Evolutionary conservation across 2,329 filamentous ascomycete species (phyloP).

Genomic region (Penicillium verrucosum): DNA sequence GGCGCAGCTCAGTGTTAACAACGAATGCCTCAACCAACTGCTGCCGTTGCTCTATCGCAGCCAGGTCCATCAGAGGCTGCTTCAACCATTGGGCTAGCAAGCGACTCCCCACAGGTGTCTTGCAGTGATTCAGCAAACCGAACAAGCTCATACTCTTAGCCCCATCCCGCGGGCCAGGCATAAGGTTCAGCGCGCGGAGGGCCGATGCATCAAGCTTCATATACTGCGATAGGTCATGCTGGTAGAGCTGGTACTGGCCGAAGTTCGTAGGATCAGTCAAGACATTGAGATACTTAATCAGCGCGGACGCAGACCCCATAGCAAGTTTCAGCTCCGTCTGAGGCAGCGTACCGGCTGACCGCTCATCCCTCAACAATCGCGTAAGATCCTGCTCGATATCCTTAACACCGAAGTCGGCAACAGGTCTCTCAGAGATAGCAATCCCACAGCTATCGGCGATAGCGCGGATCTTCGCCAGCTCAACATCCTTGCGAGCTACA

Average conservation of each 20-base stretch:
- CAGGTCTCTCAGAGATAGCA: constrained; percentile 76
- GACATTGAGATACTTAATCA: constrained; percentile 91
- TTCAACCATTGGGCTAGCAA: constrained; percentile 95
- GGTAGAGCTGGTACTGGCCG: constrained; percentile 93
- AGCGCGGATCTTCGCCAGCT: constrained; percentile 78
- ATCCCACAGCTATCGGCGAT: constrained; percentile 93
- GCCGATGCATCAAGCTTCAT: constrained; percentile 98
- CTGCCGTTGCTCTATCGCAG: constrained; percentile 85
- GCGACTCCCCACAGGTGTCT: constrained; percentile 87
- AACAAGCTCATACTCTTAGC: constrained; percentile 98
- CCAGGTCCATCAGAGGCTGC: constrained; percentile 88
- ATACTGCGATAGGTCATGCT: constrained; percentile 93
- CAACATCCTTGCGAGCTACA: constrained; percentile 75
- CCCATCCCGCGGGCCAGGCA: constrained; percentile 92
- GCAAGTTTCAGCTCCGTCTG: constrained; percentile 92
- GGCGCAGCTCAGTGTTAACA: constrained; percentile 84
- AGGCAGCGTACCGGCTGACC: constrained; percentile 70
- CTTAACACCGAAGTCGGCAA: constrained; percentile 74
- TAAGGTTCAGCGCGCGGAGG: constrained; percentile 88
- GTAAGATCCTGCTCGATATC: constrained; percentile 96
- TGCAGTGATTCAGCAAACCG: constrained; percentile 93
- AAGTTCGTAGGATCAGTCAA: constrained; percentile 93
- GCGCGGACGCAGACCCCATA: constrained; percentile 87
- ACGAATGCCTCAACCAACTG: constrained; percentile 95
- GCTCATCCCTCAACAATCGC: constrained; percentile 81